A percentile compares a stretch with the other conserved stretches of the same genome.
Conservation (phyloP, 345 rosid species). For the Rhizophora mangle region DNA sequence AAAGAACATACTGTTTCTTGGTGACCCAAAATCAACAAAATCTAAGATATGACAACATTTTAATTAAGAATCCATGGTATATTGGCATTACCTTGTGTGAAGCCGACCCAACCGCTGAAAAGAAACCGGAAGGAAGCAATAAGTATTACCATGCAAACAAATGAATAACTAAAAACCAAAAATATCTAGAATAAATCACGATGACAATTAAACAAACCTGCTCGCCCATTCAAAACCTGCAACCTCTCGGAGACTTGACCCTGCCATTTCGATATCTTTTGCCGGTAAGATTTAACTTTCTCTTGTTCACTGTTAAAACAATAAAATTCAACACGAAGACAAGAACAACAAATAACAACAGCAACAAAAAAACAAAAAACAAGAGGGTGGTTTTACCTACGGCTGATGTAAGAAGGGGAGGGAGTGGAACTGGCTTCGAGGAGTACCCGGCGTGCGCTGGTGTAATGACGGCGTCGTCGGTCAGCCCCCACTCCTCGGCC, state of each 20-base stretch:
- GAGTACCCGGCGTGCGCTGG: slow-evolving; percentile 70
- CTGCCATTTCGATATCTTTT: slow-evolving; percentile 91
- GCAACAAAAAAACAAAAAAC: background rate
- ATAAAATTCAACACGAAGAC: background rate
- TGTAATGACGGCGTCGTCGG: slow-evolving; percentile 77
- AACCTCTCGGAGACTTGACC: slow-evolving; percentile 80
- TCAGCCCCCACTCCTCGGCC: slow-evolving; percentile 91
- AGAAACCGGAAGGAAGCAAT: no score
- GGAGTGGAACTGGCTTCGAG: slow-evolving; percentile 63
- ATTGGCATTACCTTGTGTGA: no score
- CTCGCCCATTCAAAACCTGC: slow-evolving; percentile 54
- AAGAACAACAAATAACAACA: background rate
- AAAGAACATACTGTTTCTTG: no score
- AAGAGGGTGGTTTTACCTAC: slow-evolving; percentile 35
- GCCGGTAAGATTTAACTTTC: slow-evolving; percentile 75
- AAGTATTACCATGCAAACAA: background rate
- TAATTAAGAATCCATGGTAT: no score
- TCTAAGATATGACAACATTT: no score
- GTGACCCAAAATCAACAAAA: no score
- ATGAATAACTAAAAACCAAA: background rate
- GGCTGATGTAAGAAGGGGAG: slow-evolving; percentile 67
- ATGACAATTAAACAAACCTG: slow-evolving; percentile 38
- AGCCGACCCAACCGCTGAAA: no score
- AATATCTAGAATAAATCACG: background rate
- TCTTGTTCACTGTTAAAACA: slow-evolving; percentile 56